Evolutionary conservation across 2,329 filamentous ascomycete species (phyloP).

Genomic region (Endothia cerciana): DNA sequence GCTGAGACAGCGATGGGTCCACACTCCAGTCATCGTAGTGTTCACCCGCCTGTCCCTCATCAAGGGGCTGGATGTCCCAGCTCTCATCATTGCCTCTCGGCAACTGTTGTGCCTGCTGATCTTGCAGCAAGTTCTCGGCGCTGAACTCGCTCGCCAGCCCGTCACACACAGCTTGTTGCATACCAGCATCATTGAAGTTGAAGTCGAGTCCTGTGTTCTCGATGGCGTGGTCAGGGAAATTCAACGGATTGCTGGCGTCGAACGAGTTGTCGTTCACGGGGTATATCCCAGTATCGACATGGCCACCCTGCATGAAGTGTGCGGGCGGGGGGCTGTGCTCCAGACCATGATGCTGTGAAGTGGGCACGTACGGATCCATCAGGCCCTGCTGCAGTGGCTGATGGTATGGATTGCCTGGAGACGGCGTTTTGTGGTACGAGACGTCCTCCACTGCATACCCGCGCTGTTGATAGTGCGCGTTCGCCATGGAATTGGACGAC

Average conservation of each 20-base stretch:
- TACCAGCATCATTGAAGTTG: not conserved
- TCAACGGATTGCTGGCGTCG: conserved; percentile 24
- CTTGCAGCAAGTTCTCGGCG: conserved; percentile 9
- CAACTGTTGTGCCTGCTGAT: conserved; percentile 19
- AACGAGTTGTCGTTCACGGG: conserved; percentile 14
- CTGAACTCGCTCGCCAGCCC: not conserved
- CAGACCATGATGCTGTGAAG: conserved; percentile 29
- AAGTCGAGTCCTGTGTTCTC: conserved; percentile 14
- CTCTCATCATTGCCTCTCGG: conserved; percentile 14
- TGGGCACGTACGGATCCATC: conserved; percentile 29
- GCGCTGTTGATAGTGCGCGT: conserved; percentile 33
- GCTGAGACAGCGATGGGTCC: conserved; percentile 27
- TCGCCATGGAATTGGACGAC: conserved; percentile 35
- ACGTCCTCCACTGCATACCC: conserved; percentile 36
- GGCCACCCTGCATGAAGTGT: conserved; percentile 15
- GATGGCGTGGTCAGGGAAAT: conserved; percentile 21
- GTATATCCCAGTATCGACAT: conserved; percentile 13
- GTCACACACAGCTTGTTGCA: not conserved
- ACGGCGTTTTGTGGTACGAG: conserved; percentile 41
- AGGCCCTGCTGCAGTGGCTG: conserved; percentile 26
- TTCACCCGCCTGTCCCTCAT: conserved; percentile 19
- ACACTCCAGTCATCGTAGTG: conserved; percentile 25
- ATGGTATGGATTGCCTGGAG: conserved; percentile 36
- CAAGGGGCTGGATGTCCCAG: conserved; percentile 28
- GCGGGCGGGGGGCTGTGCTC: conserved; percentile 27